Base-by-base conservation (phyloP, 2,329 filamentous ascomycete genomes). In the Blumeria hordei region DNA sequence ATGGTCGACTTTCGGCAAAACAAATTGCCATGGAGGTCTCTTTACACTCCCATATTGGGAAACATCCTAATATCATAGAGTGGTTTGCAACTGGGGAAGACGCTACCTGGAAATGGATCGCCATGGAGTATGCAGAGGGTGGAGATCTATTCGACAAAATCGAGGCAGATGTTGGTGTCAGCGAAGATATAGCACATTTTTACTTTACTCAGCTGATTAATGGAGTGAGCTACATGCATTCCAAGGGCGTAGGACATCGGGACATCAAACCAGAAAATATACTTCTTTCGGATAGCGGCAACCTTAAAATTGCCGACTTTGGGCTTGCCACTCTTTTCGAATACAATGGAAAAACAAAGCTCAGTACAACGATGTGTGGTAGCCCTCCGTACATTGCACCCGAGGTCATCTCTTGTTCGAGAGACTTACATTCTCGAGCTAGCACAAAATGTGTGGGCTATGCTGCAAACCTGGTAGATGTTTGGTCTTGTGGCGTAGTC, bases 61-160 rank as follows among this genome's bases (percentile, higher is more conserved):
- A 85, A 60, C 93, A 98, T 66, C 79, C 82, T 55, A 94, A 98
- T 67, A 83, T 98, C 60, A 95, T 98, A 63, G 83, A 87, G 65
- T 95, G 87, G 75, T 88, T 93, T 62, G 81, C 83, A 44, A 84
- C 82, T 1, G 90, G 88, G 55, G 86, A 95, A 67, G 88, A 98
- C 66, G 64, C 74, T 0, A 70, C 81, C 16, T 98, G 92, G 90
- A 79, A 85, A 62, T 98, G 92, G 92, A 94, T 98, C 62, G 90
- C 88, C 41, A 95, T 98, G 88, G 92, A 98, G 68, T 83, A 86
- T 61, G 92, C 92, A 49, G 86, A 93, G 62, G 92, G 92, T 44
- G 92, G 92, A 10, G 92, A 98, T 66, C 74, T 98, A 7, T 98
- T 98, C 67, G 92, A 98, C 78, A 98, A 98, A 72, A 96, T 98